Evolutionary conservation across 176 grass and related monocot species (phyloP).

Genomic region (Paspalum notatum): DNA sequence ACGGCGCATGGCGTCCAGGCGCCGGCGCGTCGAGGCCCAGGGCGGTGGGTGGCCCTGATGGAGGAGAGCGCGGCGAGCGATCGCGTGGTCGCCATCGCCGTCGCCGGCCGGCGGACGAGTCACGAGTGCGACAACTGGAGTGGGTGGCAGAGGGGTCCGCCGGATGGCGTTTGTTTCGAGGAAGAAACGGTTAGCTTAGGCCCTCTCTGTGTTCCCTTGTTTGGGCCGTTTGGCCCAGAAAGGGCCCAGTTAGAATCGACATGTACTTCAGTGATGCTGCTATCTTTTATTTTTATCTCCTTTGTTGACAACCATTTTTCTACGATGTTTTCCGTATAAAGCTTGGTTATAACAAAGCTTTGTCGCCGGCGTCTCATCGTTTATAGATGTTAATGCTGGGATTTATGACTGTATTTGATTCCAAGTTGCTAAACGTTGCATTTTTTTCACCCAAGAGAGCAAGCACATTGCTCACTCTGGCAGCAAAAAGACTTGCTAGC

Average conservation of each 20-base stretch:
- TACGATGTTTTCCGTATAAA: no score
- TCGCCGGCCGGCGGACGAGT: conserved; percentile 5
- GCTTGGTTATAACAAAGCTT: no score
- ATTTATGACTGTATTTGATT: no score
- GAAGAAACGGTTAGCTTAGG: neutral
- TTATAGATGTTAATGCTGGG: no score
- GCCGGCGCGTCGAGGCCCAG: neutral
- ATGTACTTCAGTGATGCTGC: neutral
- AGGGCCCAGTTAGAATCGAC: neutral
- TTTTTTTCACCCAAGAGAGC: no score
- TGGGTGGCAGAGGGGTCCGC: neutral
- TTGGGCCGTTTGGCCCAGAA: neutral
- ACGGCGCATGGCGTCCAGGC: neutral
- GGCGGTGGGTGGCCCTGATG: neutral
- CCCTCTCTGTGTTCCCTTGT: neutral
- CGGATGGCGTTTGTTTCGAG: neutral
- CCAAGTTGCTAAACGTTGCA: no score
- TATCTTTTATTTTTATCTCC: neutral
- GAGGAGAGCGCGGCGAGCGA: conserved; percentile 32
- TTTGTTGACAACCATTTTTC: neutral
- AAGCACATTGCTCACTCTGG: no score
- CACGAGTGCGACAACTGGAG: neutral
- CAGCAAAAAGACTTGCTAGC: no score
- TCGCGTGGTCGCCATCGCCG: conserved; percentile 58
- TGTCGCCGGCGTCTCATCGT: no score